Evolutionary conservation across 441 rosid genomes (phyloP).

Genomic region (Populus hybrid): DNA sequence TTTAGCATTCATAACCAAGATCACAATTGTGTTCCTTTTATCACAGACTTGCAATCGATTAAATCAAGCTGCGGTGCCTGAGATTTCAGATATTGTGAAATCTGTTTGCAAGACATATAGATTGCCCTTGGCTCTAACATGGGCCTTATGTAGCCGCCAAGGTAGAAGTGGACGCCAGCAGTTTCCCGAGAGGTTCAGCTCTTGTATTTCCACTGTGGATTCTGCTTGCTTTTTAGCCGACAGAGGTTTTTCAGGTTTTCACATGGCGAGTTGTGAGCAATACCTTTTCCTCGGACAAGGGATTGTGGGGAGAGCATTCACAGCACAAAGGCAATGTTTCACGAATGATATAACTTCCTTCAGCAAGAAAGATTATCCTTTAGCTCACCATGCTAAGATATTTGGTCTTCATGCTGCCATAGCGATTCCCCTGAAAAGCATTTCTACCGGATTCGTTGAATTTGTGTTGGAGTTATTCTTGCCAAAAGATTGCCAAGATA

Average conservation of each 20-base stretch:
- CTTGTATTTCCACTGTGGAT: constrained; percentile 70
- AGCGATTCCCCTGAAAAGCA: constrained; percentile 39
- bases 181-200: constrained; percentile 56
- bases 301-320: constrained; percentile 42
- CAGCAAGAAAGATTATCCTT: constrained; percentile 43
- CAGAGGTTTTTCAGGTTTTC: constrained; percentile 42
- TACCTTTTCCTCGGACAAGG: constrained; percentile 42
- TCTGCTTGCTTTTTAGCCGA: constrained; percentile 64
- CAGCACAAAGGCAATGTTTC: constrained; percentile 35
- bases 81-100: constrained; percentile 50
- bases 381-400: constrained; percentile 50
- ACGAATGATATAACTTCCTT: constrained; percentile 32
- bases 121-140: constrained; percentile 80
- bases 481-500: constrained; percentile 35
- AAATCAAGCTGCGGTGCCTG: constrained; percentile 52
- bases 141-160: constrained; percentile 72
- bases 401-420: constrained; percentile 40
- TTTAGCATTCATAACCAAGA: constrained; percentile 21
- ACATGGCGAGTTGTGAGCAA: constrained; percentile 67
- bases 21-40: constrained; percentile 23
- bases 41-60: constrained; percentile 54
- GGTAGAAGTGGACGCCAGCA: constrained; percentile 67
- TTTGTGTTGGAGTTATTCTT: constrained; percentile 51
- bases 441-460: constrained; percentile 28
- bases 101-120: constrained; percentile 54